Conservation (phyloP, 2,329 filamentous ascomycete species). For the Lasiodiplodia theobromae region DNA sequence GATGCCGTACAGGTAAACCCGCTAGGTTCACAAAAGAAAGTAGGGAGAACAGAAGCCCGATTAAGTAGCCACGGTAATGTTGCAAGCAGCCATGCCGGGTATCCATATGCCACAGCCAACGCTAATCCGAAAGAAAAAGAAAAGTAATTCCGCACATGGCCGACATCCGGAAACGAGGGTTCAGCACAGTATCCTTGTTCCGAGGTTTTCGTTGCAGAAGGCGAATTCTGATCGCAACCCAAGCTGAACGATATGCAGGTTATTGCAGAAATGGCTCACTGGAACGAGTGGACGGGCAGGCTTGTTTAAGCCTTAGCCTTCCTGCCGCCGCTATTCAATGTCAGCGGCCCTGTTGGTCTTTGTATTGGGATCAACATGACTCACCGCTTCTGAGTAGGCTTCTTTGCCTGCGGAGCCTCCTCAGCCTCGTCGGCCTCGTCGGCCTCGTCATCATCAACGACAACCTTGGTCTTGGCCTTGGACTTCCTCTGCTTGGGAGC, state of each 20-base stretch:
- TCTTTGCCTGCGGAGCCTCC: conserved; percentile 18
- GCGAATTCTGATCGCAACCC: neutral
- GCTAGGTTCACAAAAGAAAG: neutral
- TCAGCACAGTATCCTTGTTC: neutral
- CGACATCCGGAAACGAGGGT: neutral
- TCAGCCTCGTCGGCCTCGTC: conserved; percentile 11
- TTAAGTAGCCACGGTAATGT: conserved; percentile 3
- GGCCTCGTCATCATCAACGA: neutral
- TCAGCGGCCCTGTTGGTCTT: neutral
- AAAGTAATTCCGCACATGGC: conserved; percentile 12
- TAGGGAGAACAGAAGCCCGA: neutral
- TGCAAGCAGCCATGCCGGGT: conserved; percentile 18
- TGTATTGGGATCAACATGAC: neutral
- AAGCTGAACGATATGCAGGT: neutral
- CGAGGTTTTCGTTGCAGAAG: neutral
- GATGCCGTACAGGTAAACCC: neutral
- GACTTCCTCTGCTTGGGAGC: conserved; percentile 21
- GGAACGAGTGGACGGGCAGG: neutral
- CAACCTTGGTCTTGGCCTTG: neutral
- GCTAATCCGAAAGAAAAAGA: neutral
- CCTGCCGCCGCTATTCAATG: neutral
- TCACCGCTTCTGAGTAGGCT: conserved; percentile 25
- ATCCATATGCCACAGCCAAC: conserved; percentile 2
- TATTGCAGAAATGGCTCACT: neutral
- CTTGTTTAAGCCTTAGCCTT: conserved; percentile 19